Conservation (phyloP, 2,329 filamentous ascomycete species). For the Aspergillus costaricaensis region DNA sequence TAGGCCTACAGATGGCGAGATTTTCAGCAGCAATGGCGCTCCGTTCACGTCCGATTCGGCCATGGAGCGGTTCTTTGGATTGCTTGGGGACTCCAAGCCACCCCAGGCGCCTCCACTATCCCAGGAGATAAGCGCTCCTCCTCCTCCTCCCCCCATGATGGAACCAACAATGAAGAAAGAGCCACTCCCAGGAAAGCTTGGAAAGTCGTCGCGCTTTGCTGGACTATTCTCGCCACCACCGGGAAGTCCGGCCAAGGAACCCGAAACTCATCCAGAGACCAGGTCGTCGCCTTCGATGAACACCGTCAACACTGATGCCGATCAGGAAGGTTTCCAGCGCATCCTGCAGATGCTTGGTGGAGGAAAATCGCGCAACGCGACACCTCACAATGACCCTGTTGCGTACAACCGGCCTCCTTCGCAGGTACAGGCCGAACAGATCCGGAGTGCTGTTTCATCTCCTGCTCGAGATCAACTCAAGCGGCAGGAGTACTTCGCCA, state of each 20-base stretch:
- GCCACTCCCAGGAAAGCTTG: constrained; percentile 52
- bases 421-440: constrained; percentile 34
- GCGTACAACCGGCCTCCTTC: constrained; percentile 34
- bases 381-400: constrained; percentile 44
- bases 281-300: constrained; percentile 26
- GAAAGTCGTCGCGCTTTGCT: constrained; percentile 81
- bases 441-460: constrained; percentile 32
- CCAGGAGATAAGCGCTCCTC: constrained; percentile 38
- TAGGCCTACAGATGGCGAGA: constrained; percentile 50
- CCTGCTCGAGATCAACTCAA: constrained; percentile 33
- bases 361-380: constrained; percentile 47
- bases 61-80: constrained; percentile 76
- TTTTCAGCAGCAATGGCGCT: constrained; percentile 57
- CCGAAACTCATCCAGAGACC: constrained; percentile 28
- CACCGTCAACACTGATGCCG: constrained; percentile 58
- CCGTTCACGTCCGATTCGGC: constrained; percentile 66
- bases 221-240: constrained; percentile 68
- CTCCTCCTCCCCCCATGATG: constrained; percentile 32
- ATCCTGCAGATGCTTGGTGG: constrained; percentile 78
- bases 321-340: constrained; percentile 82
- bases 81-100: constrained; percentile 55
- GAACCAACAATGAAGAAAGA: constrained; percentile 43
- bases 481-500: constrained; percentile 35
- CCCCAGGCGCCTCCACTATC: constrained; percentile 35
- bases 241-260: constrained; percentile 54